phyloP scores from a whole-genome alignment of 139 green algal species.

The Pleodorina starrii region DNA sequence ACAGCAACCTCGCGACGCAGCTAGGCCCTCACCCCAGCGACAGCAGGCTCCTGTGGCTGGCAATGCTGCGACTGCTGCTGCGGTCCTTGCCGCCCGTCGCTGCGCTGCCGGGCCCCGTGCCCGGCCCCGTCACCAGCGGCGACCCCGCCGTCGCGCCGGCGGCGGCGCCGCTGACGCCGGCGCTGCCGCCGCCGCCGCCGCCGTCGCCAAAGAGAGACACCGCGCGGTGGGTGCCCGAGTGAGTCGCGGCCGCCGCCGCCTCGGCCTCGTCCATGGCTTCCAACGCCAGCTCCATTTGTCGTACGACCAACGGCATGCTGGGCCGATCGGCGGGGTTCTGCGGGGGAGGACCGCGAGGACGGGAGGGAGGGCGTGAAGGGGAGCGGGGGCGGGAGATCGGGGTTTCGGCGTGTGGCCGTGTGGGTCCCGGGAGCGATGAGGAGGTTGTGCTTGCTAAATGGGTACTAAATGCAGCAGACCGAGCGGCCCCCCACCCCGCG shows the following conservation, averaged over 20 bases:
- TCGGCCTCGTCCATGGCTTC: conserved; percentile 12
- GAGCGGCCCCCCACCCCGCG: too few relatives aligned
- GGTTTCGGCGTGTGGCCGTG: too few relatives aligned
- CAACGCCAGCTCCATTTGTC: conserved; percentile 35
- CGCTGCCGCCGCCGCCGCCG: not conserved
- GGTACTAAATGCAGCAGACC: too few relatives aligned
- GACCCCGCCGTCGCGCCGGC: not conserved
- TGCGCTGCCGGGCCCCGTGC: not conserved
- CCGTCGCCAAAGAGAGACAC: conserved; percentile 6
- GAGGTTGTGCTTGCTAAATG: too few relatives aligned
- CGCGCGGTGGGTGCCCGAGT: not conserved
- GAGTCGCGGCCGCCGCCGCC: not conserved
- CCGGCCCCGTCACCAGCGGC: not conserved
- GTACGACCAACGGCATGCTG: conserved; percentile 44
- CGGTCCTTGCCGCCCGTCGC: conserved; percentile 12
- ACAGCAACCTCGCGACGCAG: too few relatives aligned
- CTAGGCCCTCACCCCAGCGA: conserved; percentile 11
- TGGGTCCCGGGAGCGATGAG: too few relatives aligned
- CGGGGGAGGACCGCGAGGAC: not conserved
- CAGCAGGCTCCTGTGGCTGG: conserved; percentile 15
- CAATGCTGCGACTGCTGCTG: conserved; percentile 19
- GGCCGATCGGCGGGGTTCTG: conserved; percentile 44
- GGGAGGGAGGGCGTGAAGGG: not conserved
- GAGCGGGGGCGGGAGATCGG: not conserved
- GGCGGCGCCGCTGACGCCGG: too few relatives aligned